A percentile compares a stretch with the other conserved stretches of the same genome.
These are phyloP conservation scores for Inga oerstediana DNA, from an alignment of 306 rosid species.

Conservation along the genomic window DNA sequence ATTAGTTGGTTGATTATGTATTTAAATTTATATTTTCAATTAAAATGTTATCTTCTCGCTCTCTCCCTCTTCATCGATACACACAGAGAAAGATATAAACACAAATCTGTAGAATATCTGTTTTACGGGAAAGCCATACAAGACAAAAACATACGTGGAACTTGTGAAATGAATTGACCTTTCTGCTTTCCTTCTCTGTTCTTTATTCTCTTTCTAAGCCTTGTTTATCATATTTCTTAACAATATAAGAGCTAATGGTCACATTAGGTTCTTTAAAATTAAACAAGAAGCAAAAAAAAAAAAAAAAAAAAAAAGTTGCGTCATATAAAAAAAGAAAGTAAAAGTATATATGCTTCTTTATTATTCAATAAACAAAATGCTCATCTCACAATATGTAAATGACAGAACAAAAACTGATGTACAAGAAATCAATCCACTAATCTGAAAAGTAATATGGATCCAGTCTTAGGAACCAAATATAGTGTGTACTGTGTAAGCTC, in stretches of 20 bases:
- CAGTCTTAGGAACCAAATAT: slow-evolving; percentile 21
- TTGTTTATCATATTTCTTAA: background rate
- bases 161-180: background rate
- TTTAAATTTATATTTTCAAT: background rate
- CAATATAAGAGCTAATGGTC: background rate
- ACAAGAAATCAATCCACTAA: slow-evolving; percentile 23
- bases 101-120: background rate
- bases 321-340: background rate
- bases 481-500: background rate
- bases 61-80: background rate
- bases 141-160: background rate
- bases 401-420: slow-evolving; percentile 3
- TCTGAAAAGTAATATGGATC: slow-evolving; percentile 22
- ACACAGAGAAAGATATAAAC: too few species aligned
- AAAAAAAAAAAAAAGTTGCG: background rate
- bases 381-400: slow-evolving; percentile 26
- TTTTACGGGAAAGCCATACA: too few species aligned
- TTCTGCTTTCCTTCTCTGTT: background rate
- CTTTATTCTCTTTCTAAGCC: background rate
- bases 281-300: background rate
- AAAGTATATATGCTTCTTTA: slow-evolving; percentile 26
- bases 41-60: background rate
- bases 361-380: slow-evolving; percentile 6
- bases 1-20: background rate
- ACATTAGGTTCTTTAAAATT: background rate